Evolutionary conservation across 208 protist species (phyloP).

Genomic region (Trypanosoma mega): DNA sequence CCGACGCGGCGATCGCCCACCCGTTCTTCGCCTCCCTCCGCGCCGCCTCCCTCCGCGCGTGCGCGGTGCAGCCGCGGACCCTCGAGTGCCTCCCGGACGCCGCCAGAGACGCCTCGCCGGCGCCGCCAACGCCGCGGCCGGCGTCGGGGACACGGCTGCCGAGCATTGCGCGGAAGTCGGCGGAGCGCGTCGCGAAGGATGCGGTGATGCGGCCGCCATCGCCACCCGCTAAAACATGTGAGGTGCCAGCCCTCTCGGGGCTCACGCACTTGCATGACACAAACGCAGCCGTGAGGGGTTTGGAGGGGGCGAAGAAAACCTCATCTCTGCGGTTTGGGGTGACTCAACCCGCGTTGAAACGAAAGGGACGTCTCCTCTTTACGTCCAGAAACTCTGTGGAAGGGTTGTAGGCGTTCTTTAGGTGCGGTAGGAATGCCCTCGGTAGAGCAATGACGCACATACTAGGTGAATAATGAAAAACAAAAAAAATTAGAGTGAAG

Average conservation of each 20-base stretch:
- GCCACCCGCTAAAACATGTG: not conserved
- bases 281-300: too few relatives aligned
- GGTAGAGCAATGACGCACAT: too few relatives aligned
- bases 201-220: not conserved
- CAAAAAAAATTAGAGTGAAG: too few relatives aligned
- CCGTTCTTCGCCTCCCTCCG: slow-evolving; percentile 58
- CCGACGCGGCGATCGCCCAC: slow-evolving; percentile 74
- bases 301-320: too few relatives aligned
- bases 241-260: slow-evolving; percentile 7
- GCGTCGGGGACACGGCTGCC: not conserved
- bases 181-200: not conserved
- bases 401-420: slow-evolving; percentile 7
- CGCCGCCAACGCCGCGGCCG: not conserved
- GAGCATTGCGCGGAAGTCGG: not conserved
- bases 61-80: slow-evolving; percentile 3
- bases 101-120: too few relatives aligned
- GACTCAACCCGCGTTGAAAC: not conserved
- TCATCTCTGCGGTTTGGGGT: not conserved
- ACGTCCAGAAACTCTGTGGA: slow-evolving; percentile 1
- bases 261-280: too few relatives aligned
- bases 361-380: slow-evolving; percentile 10
- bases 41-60: not conserved
- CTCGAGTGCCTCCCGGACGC: slow-evolving; percentile 11
- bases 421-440: too few relatives aligned
- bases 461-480: too few relatives aligned